These are phyloP conservation scores for Colletotrichum sidae DNA, from an alignment of 2,329 filamentous ascomycete species.

Conservation along the genomic window DNA sequence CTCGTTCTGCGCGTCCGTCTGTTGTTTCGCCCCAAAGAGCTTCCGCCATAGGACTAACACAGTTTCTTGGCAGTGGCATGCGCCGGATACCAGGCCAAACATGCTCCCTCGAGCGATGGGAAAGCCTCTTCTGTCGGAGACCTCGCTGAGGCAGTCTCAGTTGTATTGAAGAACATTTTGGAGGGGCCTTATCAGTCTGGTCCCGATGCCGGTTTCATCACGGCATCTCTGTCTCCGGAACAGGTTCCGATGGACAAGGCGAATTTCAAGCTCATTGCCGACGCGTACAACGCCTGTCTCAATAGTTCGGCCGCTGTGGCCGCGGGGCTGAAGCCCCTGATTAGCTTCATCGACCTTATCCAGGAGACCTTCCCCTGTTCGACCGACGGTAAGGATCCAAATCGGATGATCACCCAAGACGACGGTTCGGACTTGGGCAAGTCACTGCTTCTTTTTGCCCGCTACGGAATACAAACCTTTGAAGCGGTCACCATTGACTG, in stretches of 20 bases:
- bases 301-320: slow-evolving; percentile 67
- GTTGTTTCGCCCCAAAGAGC: neutral
- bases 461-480: slow-evolving; percentile 56
- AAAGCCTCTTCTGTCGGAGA: slow-evolving; percentile 68
- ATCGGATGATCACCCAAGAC: slow-evolving; percentile 39
- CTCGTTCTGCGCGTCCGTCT: neutral
- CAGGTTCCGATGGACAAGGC: slow-evolving; percentile 61
- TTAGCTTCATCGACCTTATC: slow-evolving; percentile 62
- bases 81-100: slow-evolving; percentile 71
- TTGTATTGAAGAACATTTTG: slow-evolving; percentile 70
- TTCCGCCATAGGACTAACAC: neutral
- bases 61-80: slow-evolving; percentile 60
- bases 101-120: slow-evolving; percentile 74
- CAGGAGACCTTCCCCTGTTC: slow-evolving; percentile 28
- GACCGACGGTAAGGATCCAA: slow-evolving; percentile 43
- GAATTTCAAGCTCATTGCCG: slow-evolving; percentile 75
- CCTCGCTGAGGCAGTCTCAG: slow-evolving; percentile 69
- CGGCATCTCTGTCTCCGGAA: slow-evolving; percentile 44
- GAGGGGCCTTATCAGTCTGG: slow-evolving; percentile 65
- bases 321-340: slow-evolving; percentile 66
- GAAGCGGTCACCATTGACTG: slow-evolving; percentile 49
- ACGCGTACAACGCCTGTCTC: slow-evolving; percentile 74
- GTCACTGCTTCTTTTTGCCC: slow-evolving; percentile 58
- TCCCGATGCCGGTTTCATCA: slow-evolving; percentile 47
- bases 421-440: slow-evolving; percentile 40